phyloP scores from a whole-genome alignment of 2,329 filamentous ascomycete genomes.

The Scedosporium boydii region DNA sequence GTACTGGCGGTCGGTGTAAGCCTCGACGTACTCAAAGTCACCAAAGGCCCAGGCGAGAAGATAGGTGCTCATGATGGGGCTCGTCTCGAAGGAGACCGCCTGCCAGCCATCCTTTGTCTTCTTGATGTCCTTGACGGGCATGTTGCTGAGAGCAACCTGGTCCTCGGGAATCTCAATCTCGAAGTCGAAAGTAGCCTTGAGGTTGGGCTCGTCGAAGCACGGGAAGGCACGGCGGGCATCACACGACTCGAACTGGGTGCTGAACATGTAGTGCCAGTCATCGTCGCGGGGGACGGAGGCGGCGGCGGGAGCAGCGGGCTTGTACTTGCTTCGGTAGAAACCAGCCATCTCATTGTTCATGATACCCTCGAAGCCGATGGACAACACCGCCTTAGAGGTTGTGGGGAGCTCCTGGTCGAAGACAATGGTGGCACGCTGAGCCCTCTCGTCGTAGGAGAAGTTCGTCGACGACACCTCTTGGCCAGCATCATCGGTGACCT shows the following conservation, averaged over 20 bases:
- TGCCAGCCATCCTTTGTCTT: constrained; percentile 56
- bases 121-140: constrained; percentile 71
- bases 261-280: constrained; percentile 67
- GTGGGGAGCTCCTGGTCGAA: constrained; percentile 65
- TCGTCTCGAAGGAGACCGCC: constrained; percentile 68
- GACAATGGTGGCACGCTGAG: constrained; percentile 70
- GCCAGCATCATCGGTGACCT: constrained; percentile 42
- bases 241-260: constrained; percentile 95
- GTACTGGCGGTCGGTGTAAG: constrained; percentile 80
- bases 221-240: constrained; percentile 93
- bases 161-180: constrained; percentile 84
- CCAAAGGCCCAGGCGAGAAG: constrained; percentile 90
- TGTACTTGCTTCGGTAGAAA: constrained; percentile 92
- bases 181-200: constrained; percentile 94
- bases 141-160: constrained; percentile 86
- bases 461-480: constrained; percentile 36
- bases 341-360: constrained; percentile 90
- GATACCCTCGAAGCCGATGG: constrained; percentile 66
- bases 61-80: constrained; percentile 86
- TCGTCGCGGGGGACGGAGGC: constrained; percentile 68
- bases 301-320: constrained; percentile 61
- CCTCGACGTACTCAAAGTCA: constrained; percentile 95
- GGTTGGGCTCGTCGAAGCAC: constrained; percentile 95
- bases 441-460: constrained; percentile 72
- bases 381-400: constrained; percentile 55